A percentile compares a stretch with the other conserved stretches of the same genome.
Conservation (phyloP, 352 stramenopile species). For the Globisporangium heterothallicum region DNA sequence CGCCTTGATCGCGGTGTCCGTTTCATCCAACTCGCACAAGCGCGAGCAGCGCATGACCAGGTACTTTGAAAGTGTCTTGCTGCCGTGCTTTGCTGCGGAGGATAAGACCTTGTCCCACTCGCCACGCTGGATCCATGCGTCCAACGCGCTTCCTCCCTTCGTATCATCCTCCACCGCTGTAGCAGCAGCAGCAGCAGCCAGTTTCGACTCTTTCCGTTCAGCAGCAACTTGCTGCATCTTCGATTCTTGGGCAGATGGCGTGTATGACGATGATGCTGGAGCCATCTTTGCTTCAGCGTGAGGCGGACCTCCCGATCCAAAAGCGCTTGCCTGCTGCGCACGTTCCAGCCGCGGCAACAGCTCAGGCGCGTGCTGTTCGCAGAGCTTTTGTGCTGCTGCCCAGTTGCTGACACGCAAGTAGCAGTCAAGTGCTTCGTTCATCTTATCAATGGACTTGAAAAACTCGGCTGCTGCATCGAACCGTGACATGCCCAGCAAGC, state of each 20-base stretch:
- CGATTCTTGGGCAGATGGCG: slow-evolving; percentile 37
- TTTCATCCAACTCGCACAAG: slow-evolving; percentile 70
- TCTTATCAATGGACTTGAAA: slow-evolving; percentile 87
- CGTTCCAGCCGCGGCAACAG: slow-evolving; percentile 74
- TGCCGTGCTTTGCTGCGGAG: slow-evolving; percentile 71
- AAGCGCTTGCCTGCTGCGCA: slow-evolving; percentile 77
- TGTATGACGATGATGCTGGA: slow-evolving; percentile 44
- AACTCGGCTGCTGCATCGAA: slow-evolving; percentile 87
- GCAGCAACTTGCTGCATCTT: slow-evolving; percentile 32
- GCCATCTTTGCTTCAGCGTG: slow-evolving; percentile 46
- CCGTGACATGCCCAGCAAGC: slow-evolving; percentile 74
- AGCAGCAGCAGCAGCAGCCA: slow-evolving; percentile 5
- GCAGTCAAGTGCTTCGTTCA: slow-evolving; percentile 89
- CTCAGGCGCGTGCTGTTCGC: slow-evolving; percentile 73
- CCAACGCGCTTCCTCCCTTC: slow-evolving; percentile 53
- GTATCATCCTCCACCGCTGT: slow-evolving; percentile 23
- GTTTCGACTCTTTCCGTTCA: slow-evolving; percentile 56
- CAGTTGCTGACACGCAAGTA: slow-evolving; percentile 81
- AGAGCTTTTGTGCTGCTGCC: slow-evolving; percentile 65
- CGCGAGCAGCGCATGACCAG: slow-evolving; percentile 67
- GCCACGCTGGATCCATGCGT: slow-evolving; percentile 89
- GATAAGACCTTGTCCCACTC: slow-evolving; percentile 93
- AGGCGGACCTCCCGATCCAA: slow-evolving; percentile 41
- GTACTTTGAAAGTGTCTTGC: slow-evolving; percentile 82
- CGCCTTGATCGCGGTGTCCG: slow-evolving; percentile 69